Percentiles rank a stretch among this genome's conserved stretches.
Conservation (phyloP, 2,329 filamentous ascomycete genomes). For the Zymoseptoria ardabiliae region DNA sequence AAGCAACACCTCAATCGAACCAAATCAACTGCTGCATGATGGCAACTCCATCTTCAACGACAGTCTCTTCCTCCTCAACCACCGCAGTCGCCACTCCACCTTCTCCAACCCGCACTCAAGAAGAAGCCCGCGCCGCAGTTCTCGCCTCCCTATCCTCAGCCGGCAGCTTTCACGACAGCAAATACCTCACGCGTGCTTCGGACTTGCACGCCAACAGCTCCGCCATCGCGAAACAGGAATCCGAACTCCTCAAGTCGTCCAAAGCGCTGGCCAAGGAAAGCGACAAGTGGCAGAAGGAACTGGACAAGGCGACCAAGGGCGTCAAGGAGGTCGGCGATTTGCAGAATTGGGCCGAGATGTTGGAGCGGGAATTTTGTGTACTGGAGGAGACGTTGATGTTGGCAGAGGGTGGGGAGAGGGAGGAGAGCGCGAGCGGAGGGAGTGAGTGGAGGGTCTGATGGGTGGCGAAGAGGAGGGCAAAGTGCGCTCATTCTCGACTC, state of each 20-base stretch:
- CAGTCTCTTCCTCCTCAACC: slow-evolving; percentile 10
- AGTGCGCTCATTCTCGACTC: too few species aligned
- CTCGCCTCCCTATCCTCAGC: slow-evolving; percentile 46
- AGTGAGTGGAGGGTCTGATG: slow-evolving; percentile 20
- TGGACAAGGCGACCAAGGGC: slow-evolving; percentile 53
- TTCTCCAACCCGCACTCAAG: slow-evolving; percentile 27
- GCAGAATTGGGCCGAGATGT: slow-evolving; percentile 81
- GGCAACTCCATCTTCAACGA: not conserved
- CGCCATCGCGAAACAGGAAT: slow-evolving; percentile 59
- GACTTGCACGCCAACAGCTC: slow-evolving; percentile 63
- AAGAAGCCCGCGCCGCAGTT: slow-evolving; percentile 46
- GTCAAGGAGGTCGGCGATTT: slow-evolving; percentile 75
- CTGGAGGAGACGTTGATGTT: slow-evolving; percentile 32
- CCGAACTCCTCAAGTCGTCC: slow-evolving; percentile 36
- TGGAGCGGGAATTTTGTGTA: slow-evolving; percentile 43
- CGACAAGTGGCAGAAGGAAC: slow-evolving; percentile 57
- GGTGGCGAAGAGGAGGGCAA: too few species aligned
- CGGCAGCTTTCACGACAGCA: slow-evolving; percentile 61
- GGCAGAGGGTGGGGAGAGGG: slow-evolving; percentile 24
- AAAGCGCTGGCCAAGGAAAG: slow-evolving; percentile 55
- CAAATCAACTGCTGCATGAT: not conserved
- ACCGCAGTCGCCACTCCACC: slow-evolving; percentile 13
- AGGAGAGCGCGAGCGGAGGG: slow-evolving; percentile 26
- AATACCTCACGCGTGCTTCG: slow-evolving; percentile 60
- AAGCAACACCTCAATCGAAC: not conserved